Evolutionary conservation across 169 alveolate species (phyloP).

Genomic region (Plasmodium falciparum): DNA sequence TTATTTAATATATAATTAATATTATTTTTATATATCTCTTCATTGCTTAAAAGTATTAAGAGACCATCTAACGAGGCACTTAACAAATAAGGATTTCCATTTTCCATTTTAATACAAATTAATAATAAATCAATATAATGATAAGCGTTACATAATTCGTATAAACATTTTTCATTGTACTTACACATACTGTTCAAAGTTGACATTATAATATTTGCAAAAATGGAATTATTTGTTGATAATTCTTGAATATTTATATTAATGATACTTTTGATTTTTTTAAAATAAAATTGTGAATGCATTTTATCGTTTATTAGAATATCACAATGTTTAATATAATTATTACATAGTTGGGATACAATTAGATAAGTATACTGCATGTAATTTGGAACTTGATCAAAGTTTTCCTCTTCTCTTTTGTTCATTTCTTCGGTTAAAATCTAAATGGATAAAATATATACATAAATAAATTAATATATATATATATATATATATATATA

Average conservation of each 20-base stretch:
- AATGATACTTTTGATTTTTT: constrained; percentile 58
- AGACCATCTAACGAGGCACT: constrained; percentile 61
- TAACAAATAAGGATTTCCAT: constrained; percentile 52
- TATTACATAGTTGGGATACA: constrained; percentile 28
- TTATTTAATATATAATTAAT: constrained; percentile 66
- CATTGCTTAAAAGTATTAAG: constrained; percentile 51
- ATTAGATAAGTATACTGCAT: constrained; percentile 21
- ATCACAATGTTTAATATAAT: constrained; percentile 50
- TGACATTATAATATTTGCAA: constrained; percentile 22
- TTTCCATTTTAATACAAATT: constrained; percentile 63
- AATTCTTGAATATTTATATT: constrained; percentile 6
- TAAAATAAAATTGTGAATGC: constrained; percentile 38
- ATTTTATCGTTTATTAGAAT: constrained; percentile 53
- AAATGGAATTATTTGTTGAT: constrained; percentile 26
- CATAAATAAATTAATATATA: background rate
- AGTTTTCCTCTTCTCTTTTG: constrained; percentile 7
- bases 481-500: background rate
- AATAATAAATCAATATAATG: constrained; percentile 49
- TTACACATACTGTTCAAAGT: constrained; percentile 53
- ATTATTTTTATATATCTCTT: constrained; percentile 55
- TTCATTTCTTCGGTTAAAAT: constrained; percentile 47
- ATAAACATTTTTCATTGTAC: constrained; percentile 11
- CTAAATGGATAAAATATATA: constrained; percentile 1
- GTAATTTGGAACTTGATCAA: constrained; percentile 37
- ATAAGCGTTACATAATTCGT: constrained; percentile 53